Base-by-base conservation (phyloP, 306 rosid genomes). In the Lathyrus sativus region DNA sequence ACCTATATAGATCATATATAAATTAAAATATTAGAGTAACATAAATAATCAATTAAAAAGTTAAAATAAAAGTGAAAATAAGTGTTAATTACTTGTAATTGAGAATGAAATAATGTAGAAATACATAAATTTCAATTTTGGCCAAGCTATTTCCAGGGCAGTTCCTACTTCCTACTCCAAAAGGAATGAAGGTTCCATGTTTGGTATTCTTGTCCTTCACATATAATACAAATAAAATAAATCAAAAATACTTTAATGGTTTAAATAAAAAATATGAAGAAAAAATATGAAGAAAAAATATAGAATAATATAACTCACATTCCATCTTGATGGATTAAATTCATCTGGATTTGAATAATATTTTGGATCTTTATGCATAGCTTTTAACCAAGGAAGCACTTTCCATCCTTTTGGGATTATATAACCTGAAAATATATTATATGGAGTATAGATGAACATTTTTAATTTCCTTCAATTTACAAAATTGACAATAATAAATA, bases 401-500 rank as follows among this genome's bases (percentile, higher is more conserved):
- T 5, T 68, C 73, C 73, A 68, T 53, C 73, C 73, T 38, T 68
- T 53, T 24, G 63, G 73, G 41, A 85, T 78, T 13, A 53, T 49
- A 42, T 80, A 76, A 15, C 90, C 90, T 85, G 49, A 71, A 67
- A 31, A 13, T 31, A n/a, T n/a, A n/a, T n/a, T n/a, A n/a, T n/a
- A n/a, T 31, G 5, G 3, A 33, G 4, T 2, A 35, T 35, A 4
- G 3, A 33, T 15, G 5, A 8, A 17, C 24, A 8, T 33, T 31
- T 58, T 58, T 14, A 58, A 7, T 58, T 5, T 2, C 5, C 5
- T 56, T 58, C 14, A 33, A 33, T n/a, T 7, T 6, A 4, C 5
- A 5, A 29, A 55, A 1, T 1, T 12, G 10, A 12, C 2, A 28
- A 4, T 11, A 4, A 29, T 29, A 29, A 15, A 50, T 18, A 9